Evolutionary conservation across 2,329 filamentous ascomycete species (phyloP), one percentile per base, ranked within the genome.

Genomic region (Pseudogymnoascus sp.): DNA sequence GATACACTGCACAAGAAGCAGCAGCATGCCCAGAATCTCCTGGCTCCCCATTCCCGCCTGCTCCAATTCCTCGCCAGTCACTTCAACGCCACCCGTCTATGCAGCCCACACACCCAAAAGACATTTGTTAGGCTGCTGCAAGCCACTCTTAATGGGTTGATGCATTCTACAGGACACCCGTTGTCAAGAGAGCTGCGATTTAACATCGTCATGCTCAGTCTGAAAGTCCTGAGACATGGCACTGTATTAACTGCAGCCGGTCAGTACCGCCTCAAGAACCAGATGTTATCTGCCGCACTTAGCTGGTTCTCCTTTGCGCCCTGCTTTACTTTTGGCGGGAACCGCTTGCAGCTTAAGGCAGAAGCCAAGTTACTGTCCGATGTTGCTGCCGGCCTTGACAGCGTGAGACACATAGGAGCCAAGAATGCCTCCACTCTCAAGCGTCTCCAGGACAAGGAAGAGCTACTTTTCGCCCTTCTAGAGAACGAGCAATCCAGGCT

Each of bases 241-340:
- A 90, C 86, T 4, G 86, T 86, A 44, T 82, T 88, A 23, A 81
- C 81, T n/a, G 74, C 79, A 16, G 74, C 84, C 28, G 84, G 87
- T 5, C 87, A 89, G 70, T 95, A 90, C 87, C 86, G 89, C 64
- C 79, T 97, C 38, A 97, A 96, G 74, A 93, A 97, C 71, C 87
- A 91, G 68, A 88, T 96, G 61, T 75, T 99, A 38, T 93, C 91
- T 5, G 92, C 91, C 31, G 93, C 86, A 12, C 79, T 99, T 34
- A 86, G 84, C 66, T 99, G 96, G 96, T 99, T 99, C 75, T 85
- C 82, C 40, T 84, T 87, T 68, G 80, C 90, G 5, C 91, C 93
- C 12, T 85, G 87, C 68, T 99, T 95, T 93, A 96, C 95, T 0
- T 97, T 95, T 75, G 95, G 95, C 63, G 95, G 93, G 70, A 99